Conservation (phyloP, 345 rosid species). For the Cardiospermum halicacabum region DNA sequence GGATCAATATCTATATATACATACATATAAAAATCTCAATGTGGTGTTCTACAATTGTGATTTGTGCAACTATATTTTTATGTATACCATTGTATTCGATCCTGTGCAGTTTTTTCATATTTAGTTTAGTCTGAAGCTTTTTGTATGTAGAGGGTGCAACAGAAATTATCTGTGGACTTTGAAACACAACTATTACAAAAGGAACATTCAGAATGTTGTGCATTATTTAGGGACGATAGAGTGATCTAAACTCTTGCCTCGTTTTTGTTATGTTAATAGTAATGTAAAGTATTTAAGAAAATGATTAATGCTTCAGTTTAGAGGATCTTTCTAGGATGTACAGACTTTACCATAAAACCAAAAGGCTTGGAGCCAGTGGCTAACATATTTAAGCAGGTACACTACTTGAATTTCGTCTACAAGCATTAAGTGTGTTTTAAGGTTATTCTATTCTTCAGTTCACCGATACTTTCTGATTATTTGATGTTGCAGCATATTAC, state of each 20-base stretch:
- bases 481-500: conserved; percentile 66
- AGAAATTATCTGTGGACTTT: conserved; percentile 62
- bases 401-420: background rate
- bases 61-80: background rate
- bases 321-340: conserved; percentile 97
- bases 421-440: background rate
- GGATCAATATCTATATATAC: background rate
- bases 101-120: background rate
- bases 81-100: background rate
- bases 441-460: background rate
- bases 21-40: background rate
- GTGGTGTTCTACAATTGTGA: background rate
- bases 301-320: conserved; percentile 7
- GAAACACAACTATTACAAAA: conserved; percentile 74
- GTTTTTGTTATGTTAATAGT: conserved; percentile 1
- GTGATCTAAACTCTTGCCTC: conserved; percentile 26
- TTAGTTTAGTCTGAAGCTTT: conserved; percentile 7
- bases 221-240: conserved; percentile 89
- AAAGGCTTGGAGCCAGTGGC: conserved; percentile 86
- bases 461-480: conserved; percentile 4
- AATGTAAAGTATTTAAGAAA: background rate
- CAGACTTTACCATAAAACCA: conserved; percentile 68
- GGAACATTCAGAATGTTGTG: conserved; percentile 85
- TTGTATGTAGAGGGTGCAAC: conserved; percentile 74
- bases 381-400: conserved; percentile 82